Percentiles rank a stretch among this genome's conserved stretches.
phyloP scores from a whole-genome alignment of 768 basidiomycete genomes.

The Rhodotorula kratochvilovae region DNA sequence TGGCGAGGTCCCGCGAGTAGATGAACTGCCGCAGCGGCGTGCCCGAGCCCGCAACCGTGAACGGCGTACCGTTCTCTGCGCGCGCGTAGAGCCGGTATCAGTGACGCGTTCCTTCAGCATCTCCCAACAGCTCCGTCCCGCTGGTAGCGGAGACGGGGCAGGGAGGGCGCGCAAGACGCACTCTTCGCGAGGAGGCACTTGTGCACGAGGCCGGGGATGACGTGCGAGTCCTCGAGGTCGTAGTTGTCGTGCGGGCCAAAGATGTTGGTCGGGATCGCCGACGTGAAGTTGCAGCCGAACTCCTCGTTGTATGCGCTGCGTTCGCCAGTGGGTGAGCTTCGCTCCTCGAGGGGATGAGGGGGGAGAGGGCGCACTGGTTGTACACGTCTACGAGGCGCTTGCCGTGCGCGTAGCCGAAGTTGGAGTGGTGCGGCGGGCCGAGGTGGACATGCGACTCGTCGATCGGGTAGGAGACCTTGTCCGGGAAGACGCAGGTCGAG shows the following conservation, averaged over 20 bases:
- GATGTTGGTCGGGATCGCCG: constrained; percentile 95
- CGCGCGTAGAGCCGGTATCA: no score
- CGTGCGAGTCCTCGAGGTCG: constrained; percentile 83
- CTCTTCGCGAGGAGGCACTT: constrained; percentile 88
- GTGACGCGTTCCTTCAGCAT: no score
- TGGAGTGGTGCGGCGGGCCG: constrained; percentile 86
- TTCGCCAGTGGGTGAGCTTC: background rate
- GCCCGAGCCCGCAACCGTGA: constrained; percentile 82
- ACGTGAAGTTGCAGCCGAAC: constrained; percentile 89
- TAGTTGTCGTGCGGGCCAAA: constrained; percentile 94
- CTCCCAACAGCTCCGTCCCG: no score
- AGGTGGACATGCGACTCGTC: constrained; percentile 88
- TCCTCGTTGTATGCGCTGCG: constrained; percentile 89
- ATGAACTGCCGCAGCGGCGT: constrained; percentile 95
- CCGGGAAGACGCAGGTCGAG: constrained; percentile 95
- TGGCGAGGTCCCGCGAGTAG: constrained; percentile 92
- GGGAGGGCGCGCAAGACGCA: constrained; percentile 50
- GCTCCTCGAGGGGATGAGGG: background rate
- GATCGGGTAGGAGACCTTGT: constrained; percentile 87
- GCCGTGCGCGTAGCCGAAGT: constrained; percentile 94
- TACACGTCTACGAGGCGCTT: constrained; percentile 93
- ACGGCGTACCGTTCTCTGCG: constrained; percentile 72
- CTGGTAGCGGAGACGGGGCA: no score
- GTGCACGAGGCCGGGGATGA: constrained; percentile 89
- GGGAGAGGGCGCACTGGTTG: constrained; percentile 65